Conservation (phyloP, 805 yeast genomes). For the Clavispora santaluciae region DNA sequence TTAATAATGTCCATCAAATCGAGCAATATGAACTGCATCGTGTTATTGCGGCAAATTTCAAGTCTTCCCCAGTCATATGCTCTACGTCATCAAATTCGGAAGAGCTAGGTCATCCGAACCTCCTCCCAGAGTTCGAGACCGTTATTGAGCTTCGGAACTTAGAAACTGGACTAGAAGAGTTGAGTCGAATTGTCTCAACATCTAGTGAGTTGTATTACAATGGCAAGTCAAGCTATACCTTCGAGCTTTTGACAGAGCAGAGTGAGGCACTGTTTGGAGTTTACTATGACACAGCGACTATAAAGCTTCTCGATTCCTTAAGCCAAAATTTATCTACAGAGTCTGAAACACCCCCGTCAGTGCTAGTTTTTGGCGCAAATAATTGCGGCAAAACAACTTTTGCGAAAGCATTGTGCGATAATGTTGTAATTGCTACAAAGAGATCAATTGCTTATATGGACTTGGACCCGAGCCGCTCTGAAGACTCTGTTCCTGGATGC, state of each 20-base stretch:
- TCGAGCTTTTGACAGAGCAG: slow-evolving; percentile 3
- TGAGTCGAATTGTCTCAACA: slow-evolving; percentile 41
- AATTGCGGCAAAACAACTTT: slow-evolving; percentile 82
- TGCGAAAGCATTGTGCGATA: slow-evolving; percentile 49
- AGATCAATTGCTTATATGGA: slow-evolving; percentile 53
- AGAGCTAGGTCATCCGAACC: slow-evolving; percentile 32
- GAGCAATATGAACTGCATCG: slow-evolving; percentile 21
- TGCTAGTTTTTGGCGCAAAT: slow-evolving; percentile 58
- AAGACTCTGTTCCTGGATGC: slow-evolving; percentile 66
- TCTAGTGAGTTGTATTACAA: slow-evolving; percentile 33
- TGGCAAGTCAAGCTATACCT: slow-evolving; percentile 5
- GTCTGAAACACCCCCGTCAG: slow-evolving; percentile 15
- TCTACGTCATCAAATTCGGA: not conserved
- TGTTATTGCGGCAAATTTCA: slow-evolving; percentile 30
- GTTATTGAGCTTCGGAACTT: slow-evolving; percentile 35
- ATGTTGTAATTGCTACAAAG: slow-evolving; percentile 26
- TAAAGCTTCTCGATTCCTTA: not conserved
- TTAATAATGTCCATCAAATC: slow-evolving; percentile 36
- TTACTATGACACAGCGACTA: not conserved
- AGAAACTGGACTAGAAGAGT: slow-evolving; percentile 41
- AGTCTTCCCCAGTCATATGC: slow-evolving; percentile 30
- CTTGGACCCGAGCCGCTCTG: slow-evolving; percentile 88
- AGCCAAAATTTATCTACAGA: slow-evolving; percentile 4
- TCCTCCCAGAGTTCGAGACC: slow-evolving; percentile 37
- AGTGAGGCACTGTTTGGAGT: not conserved